phyloP scores from a whole-genome alignment of 176 grass and related monocot genomes.

The Carex myosuroides region DNA sequence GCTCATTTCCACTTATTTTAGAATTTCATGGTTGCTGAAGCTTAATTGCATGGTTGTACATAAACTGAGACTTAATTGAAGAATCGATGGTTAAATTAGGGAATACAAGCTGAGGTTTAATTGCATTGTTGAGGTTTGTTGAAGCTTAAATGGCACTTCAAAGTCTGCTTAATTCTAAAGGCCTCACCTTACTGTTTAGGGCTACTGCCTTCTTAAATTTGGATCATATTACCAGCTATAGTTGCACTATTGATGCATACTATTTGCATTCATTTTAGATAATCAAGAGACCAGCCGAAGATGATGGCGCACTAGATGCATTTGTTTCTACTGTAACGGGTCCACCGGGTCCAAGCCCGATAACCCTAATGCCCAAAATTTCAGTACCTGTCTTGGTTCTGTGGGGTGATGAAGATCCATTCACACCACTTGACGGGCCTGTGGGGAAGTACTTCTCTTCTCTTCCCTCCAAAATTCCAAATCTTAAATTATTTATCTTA shows the following conservation, averaged over 20 bases:
- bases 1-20: neutral
- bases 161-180: neutral
- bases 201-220: too few species aligned
- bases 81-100: neutral
- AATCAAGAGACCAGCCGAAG: constrained; percentile 53
- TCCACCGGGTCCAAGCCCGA: constrained; percentile 63
- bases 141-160: neutral
- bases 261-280: constrained; percentile 34
- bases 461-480: constrained; percentile 47
- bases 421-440: constrained; percentile 83
- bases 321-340: constrained; percentile 92
- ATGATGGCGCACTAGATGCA: constrained; percentile 66
- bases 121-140: neutral
- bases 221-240: neutral
- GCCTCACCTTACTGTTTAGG: neutral
- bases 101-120: neutral
- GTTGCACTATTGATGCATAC: neutral
- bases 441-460: constrained; percentile 75
- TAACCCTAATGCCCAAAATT: constrained; percentile 52
- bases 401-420: constrained; percentile 79
- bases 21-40: neutral
- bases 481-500: constrained; percentile 57
- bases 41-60: neutral
- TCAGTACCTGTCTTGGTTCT: constrained; percentile 67
- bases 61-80: neutral